Evolutionary conservation across 805 yeast genomes (phyloP), one percentile per base, ranked within the genome.

Genomic region (Starmera dryadoides): DNA sequence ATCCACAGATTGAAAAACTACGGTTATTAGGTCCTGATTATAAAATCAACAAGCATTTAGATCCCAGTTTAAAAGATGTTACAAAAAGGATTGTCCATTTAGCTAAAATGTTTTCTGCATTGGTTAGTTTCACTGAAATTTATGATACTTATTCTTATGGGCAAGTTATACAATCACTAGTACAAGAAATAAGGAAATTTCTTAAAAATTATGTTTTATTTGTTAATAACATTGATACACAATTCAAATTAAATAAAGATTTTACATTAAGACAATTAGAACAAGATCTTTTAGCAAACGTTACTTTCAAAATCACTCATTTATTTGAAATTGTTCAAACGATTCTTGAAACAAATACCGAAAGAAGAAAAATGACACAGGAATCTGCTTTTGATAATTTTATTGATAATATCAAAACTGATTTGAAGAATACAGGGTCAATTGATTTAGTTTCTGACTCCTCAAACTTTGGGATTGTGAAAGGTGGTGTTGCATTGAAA

Each of bases 401-500:
- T 35, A 60, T 72, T 42, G 62, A 62, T 34, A 64, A 65, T 36
- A 57, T 71, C 34, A 62, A 59, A 44, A 60, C 53, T 12, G 68
- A 64, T 36, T 39, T 56, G 19, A 37, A 56, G 35, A 60, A 66
- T 31, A 63, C 69, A 0, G 79, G 77, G 1, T 53, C 70, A 1
- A 50, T 76, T 12, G 80, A 77, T 40, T 57, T 75, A 1, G 53
- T 72, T 5, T 66, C 79, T 1, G 85, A 81, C 50, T 66, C 73
- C 3, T 56, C 71, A 9, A 66, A 65, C 30, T 73, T 77, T 38
- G 66, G 71, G 30, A 62, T 67, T 18, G 82, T 81, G 17, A 85
- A 83, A 60, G 98, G 98, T 26, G 96, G 96, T 0, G 57, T 81
- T 11, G 73, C 85, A 0, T 59, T 91, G 30, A 66, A 73, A 38